Base-by-base conservation (phyloP, 2,329 filamentous ascomycete species). In the Alternaria sp. region DNA sequence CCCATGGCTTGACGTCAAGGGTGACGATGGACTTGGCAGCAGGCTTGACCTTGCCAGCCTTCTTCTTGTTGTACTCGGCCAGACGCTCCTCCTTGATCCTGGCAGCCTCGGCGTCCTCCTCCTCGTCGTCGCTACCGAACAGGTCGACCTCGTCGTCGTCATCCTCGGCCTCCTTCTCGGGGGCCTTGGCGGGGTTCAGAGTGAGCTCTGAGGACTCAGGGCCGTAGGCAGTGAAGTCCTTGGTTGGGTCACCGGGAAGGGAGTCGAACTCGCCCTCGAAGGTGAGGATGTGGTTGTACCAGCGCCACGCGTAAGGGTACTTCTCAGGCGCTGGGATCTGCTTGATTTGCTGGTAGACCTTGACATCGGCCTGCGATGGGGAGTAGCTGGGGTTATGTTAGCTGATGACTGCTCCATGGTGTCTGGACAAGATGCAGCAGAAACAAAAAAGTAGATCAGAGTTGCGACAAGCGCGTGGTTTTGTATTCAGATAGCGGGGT, bases 281-380 rank as follows among this genome's bases (percentile, higher is more conserved):
- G 73, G 91, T 90, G 80, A 91, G 88, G 78, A 97, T 92, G 88
- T 99, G 94, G 88, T 96, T 97, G 89, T 97, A 97, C 95, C 95
- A 99, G 81, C 95, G 90, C 78, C 92, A 92, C 77, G 90, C 93
- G 84, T 97, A 86, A 76, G 94, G 93, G 88, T 90, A 97, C 85
- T 96, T 96, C 80, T 85, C 84, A 75, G 90, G 86, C 71, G 90
- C 88, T 73, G 95, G 95, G 61, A 87, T 81, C 72, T 85, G 82
- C 77, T 85, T 88, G 79, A 97, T 81, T 76, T 91, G 91, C 88
- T 98, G 96, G 91, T 91, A 98, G 83, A 88, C 88, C 81, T 90
- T 91, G 76, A 96, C 94, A 85, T 99, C 95, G 82, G 95, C 95
- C 86, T 99, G 95, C 74, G 92, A 92, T 74, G 93, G 90, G 65